Evolutionary conservation across 2,329 filamentous ascomycete genomes (phyloP).

Genomic region (Aspergillus melleus): DNA sequence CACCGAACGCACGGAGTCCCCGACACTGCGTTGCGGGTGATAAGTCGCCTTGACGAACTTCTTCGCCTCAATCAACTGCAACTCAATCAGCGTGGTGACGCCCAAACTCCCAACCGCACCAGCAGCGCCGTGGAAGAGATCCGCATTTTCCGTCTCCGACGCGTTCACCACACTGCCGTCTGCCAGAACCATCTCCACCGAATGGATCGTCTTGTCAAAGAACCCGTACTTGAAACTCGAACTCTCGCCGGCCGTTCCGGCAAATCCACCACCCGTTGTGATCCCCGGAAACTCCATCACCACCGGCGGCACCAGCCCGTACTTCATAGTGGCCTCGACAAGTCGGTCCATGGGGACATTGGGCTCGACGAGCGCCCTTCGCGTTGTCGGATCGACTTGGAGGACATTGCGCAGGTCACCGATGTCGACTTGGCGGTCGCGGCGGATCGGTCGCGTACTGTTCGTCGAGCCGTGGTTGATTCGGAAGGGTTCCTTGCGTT

Average conservation of each 20-base stretch:
- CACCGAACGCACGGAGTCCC: slow-evolving; percentile 52
- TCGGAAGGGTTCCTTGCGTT: slow-evolving; percentile 55
- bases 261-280: slow-evolving; percentile 66
- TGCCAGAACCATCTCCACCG: slow-evolving; percentile 63
- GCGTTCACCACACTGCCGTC: slow-evolving; percentile 57
- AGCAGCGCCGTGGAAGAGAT: slow-evolving; percentile 61
- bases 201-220: slow-evolving; percentile 64
- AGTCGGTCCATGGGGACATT: slow-evolving; percentile 69
- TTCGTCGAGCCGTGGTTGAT: slow-evolving; percentile 77
- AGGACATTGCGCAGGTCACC: slow-evolving; percentile 69
- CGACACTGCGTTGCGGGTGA: slow-evolving; percentile 52
- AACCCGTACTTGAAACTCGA: slow-evolving; percentile 66
- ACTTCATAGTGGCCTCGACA: slow-evolving; percentile 56
- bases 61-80: slow-evolving; percentile 54
- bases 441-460: slow-evolving; percentile 63
- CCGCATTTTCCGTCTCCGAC: slow-evolving; percentile 48
- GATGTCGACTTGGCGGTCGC: slow-evolving; percentile 51
- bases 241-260: slow-evolving; percentile 67
- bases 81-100: slow-evolving; percentile 60
- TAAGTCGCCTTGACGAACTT: slow-evolving; percentile 64
- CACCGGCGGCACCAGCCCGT: slow-evolving; percentile 62
- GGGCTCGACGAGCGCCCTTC: slow-evolving; percentile 66
- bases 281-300: slow-evolving; percentile 74
- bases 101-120: slow-evolving; percentile 63
- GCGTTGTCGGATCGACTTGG: slow-evolving; percentile 52